These are phyloP conservation scores for Nelumbo lutea DNA, from an alignment of 164 flowering plant genomes.

Conservation along the genomic window DNA sequence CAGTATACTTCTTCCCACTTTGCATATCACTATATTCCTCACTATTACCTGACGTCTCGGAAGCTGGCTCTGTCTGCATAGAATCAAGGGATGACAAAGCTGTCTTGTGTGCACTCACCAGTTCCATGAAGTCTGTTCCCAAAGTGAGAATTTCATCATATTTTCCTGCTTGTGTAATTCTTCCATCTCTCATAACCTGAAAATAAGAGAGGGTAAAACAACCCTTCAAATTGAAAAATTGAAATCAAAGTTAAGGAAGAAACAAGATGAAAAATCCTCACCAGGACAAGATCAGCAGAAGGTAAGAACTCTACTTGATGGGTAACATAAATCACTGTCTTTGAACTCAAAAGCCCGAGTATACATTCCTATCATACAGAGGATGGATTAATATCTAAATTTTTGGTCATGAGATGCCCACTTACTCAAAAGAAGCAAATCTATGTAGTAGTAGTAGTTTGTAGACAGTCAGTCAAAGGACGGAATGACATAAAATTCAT, in stretches of 20 bases:
- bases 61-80: conserved; percentile 14
- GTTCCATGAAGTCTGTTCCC: conserved; percentile 80
- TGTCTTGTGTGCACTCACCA: conserved; percentile 78
- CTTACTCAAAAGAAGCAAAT: background rate
- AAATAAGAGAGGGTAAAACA: background rate
- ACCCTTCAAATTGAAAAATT: background rate
- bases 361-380: conserved; percentile 50
- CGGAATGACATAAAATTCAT: background rate
- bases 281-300: conserved; percentile 63
- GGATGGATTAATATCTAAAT: background rate
- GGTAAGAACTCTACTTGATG: conserved; percentile 80
- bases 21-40: conserved; percentile 14
- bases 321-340: conserved; percentile 66
- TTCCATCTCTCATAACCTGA: conserved; percentile 83
- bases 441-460: background rate
- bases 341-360: conserved; percentile 46
- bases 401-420: background rate
- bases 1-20: background rate
- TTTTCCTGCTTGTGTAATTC: conserved; percentile 75
- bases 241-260: background rate
- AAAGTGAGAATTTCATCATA: conserved; percentile 64
- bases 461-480: background rate
- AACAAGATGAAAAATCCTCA: conserved; percentile 17
- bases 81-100: conserved; percentile 62
- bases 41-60: conserved; percentile 4